Conservation (phyloP, 2,329 filamentous ascomycete genomes). For the Aspergillus novoparasiticus region DNA sequence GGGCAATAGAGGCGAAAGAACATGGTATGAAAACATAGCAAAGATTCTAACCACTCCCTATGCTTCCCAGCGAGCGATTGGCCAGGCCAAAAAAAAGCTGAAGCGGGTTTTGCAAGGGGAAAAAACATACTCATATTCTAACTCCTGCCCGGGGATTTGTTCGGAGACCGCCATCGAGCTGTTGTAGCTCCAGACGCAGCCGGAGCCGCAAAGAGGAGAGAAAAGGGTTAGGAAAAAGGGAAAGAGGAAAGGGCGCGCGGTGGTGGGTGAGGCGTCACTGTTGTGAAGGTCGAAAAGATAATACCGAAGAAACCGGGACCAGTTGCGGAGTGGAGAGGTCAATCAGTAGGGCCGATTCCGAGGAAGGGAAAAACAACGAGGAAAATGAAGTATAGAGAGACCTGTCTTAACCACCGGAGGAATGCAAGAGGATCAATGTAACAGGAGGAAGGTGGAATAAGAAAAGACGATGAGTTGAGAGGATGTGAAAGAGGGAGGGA, state of each 20-base stretch:
- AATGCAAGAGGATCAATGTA: not conserved
- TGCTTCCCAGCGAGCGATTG: not conserved
- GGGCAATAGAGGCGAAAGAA: not conserved
- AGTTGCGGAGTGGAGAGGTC: conserved; percentile 19
- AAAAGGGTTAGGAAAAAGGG: not conserved
- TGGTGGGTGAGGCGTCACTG: conserved; percentile 11
- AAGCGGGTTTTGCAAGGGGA: not conserved
- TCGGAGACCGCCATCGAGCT: conserved; percentile 47
- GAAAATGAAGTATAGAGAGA: conserved; percentile 6
- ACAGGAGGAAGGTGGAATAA: not conserved
- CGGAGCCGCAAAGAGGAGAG: conserved; percentile 28
- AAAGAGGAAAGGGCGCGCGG: not conserved
- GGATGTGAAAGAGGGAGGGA: not conserved
- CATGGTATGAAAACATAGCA: not conserved
- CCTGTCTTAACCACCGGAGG: conserved; percentile 6
- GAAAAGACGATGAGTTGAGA: not conserved
- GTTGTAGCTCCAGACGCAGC: conserved; percentile 37
- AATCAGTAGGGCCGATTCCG: conserved; percentile 4
- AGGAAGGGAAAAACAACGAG: conserved; percentile 1
- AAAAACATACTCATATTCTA: conserved; percentile 45
- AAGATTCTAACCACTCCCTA: not conserved
- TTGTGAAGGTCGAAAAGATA: conserved; percentile 10
- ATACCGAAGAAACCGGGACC: conserved; percentile 17
- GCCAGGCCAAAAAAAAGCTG: not conserved
- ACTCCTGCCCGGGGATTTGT: conserved; percentile 45